phyloP scores from a whole-genome alignment of 331 rosid species.

The Acacia pycnantha region DNA sequence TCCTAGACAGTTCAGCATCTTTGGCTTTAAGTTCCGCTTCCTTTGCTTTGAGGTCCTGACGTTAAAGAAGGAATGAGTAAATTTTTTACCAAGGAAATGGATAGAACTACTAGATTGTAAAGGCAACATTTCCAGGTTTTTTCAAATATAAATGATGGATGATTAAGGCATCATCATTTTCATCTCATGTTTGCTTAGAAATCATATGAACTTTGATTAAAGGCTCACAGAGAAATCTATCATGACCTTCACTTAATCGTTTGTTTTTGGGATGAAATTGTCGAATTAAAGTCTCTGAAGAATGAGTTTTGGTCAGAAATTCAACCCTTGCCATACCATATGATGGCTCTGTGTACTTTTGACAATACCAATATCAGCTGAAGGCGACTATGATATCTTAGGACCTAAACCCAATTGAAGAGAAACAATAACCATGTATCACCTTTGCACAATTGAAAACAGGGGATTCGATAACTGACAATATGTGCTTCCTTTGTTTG shows the following conservation, averaged over 20 bases:
- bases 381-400: not conserved
- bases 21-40: conserved; percentile 84
- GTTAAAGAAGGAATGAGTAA: conserved; percentile 16
- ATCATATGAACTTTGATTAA: not conserved
- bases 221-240: not conserved
- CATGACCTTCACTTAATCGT: not conserved
- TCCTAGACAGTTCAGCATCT: conserved; percentile 85
- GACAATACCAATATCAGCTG: not conserved
- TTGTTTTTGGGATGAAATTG: not conserved
- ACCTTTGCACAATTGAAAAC: conserved; percentile 1
- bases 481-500: conserved; percentile 2
- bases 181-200: not conserved
- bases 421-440: not conserved
- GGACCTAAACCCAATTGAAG: not conserved
- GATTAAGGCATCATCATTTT: not conserved
- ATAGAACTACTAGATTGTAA: not conserved
- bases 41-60: conserved; percentile 64
- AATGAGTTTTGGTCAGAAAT: not conserved
- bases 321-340: not conserved
- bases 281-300: not conserved
- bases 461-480: not conserved
- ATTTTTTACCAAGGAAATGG: not conserved
- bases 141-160: not conserved
- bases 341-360: not conserved
- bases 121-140: not conserved